Evolutionary conservation across 2,329 filamentous ascomycete genomes (phyloP), one percentile per base, ranked within the genome.

Genomic region (Penicillium fuscoglaucum): DNA sequence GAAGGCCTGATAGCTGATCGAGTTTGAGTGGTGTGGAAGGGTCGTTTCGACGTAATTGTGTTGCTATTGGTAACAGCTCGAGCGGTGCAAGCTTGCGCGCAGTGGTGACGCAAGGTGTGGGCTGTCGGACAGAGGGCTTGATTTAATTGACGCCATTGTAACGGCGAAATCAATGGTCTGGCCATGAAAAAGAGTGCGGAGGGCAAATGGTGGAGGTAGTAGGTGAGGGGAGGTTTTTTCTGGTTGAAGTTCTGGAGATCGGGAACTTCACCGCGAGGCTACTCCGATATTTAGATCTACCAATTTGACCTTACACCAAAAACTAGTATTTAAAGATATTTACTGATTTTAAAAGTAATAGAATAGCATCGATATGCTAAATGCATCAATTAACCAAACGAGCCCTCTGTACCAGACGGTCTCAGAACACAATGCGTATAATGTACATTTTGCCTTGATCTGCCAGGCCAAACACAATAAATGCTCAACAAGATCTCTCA

Each of bases 371-470:
- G 48, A 55, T 49, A 64, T 67, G 64, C 65, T 64, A 57, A 63
- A 67, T 66, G 62, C 64, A 63, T 67, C 61, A 65, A 67, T 67
- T 68, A 66, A 64, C 47, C 64, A 65, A 66, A 60, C 52, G 49
- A 66, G 55, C 60, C 64, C 58, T 65, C 60, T 64, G 53, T 63
- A 63, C 58, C 59, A 65, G 62, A 63, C 43, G 61, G 61, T 60
- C 62, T 51, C 58, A 57, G 61, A 68, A 66, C 57, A 64, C 61
- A 64, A 68, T 68, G 65, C 65, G 66, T 68, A 72, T 74, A 74
- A 74, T 74, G 69, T 74, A 74, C 71, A 74, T 69, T 72, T 68
- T 68, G 66, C 67, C 66, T 66, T 70, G 64, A 65, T 67, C 68
- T 57, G 52, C 58, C 62, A 59, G 59, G 61, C 61, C 58, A 59